Conservation (phyloP, 2,329 filamentous ascomycete species). For the Metarhizium sp. region DNA sequence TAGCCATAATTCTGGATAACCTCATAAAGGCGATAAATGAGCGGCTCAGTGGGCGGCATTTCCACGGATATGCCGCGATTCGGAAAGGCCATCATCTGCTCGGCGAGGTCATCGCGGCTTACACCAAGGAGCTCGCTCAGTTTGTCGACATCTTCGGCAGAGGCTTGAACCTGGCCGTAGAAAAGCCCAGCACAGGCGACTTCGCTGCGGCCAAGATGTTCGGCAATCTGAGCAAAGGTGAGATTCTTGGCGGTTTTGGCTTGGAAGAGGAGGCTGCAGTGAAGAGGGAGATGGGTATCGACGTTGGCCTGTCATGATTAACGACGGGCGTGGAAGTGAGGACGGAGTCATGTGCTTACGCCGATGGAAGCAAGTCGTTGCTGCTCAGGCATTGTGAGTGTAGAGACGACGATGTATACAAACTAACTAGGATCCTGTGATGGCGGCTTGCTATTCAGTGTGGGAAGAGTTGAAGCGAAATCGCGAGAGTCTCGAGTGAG, state of each 20-base stretch:
- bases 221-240: constrained; percentile 69
- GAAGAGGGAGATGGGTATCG: constrained; percentile 60
- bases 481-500: background rate
- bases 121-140: constrained; percentile 59
- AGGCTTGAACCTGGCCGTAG: constrained; percentile 76
- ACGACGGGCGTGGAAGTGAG: background rate
- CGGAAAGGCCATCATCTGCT: constrained; percentile 63
- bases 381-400: constrained; percentile 1
- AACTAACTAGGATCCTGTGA: background rate
- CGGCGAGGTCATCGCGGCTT: constrained; percentile 43
- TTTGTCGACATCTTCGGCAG: constrained; percentile 54
- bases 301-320: constrained; percentile 46
- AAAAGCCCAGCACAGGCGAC: constrained; percentile 82
- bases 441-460: background rate
- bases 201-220: constrained; percentile 66
- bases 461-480: background rate
- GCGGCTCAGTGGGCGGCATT: constrained; percentile 28
- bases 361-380: constrained; percentile 3
- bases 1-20: constrained; percentile 96
- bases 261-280: constrained; percentile 53
- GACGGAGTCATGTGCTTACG: background rate
- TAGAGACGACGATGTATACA: background rate
- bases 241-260: constrained; percentile 70
- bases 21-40: constrained; percentile 84
- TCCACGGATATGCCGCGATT: constrained; percentile 60